Conservation (phyloP, 2,329 filamentous ascomycete species). For the Graphium sp. region DNA sequence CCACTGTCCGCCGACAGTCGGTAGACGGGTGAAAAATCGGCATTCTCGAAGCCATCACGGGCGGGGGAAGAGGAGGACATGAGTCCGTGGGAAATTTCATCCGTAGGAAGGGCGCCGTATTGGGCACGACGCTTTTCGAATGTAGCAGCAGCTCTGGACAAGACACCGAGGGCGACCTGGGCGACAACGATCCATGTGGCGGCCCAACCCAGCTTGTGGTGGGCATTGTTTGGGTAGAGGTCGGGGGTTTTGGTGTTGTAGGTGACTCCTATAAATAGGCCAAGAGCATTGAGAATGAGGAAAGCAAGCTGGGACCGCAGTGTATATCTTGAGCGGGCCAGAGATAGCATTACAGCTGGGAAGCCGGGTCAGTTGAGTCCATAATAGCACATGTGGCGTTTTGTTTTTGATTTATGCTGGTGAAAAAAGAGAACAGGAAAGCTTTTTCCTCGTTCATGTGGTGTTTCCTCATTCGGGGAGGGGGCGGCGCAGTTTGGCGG, state of each 20-base stretch:
- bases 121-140: background rate
- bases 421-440: too few relatives aligned
- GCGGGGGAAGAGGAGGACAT: background rate
- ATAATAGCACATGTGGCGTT: background rate
- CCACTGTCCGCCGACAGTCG: constrained; percentile 56
- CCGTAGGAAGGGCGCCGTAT: too few relatives aligned
- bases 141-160: constrained; percentile 39
- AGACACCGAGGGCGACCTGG: constrained; percentile 52
- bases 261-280: constrained; percentile 45
- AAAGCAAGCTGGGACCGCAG: constrained; percentile 55
- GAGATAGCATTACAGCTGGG: constrained; percentile 69
- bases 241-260: constrained; percentile 76
- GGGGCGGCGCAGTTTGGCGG: background rate
- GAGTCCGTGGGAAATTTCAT: too few relatives aligned
- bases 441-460: too few relatives aligned
- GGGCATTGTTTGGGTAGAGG: constrained; percentile 73
- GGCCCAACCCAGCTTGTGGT: constrained; percentile 78
- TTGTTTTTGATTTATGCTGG: too few relatives aligned
- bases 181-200: constrained; percentile 53
- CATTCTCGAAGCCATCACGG: too few relatives aligned
- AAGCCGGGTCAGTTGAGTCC: too few relatives aligned
- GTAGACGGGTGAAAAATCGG: too few relatives aligned
- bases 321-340: constrained; percentile 61
- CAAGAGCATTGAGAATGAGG: constrained; percentile 43
- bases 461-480: too few relatives aligned